These are phyloP conservation scores for Rhizoclosmatium globosum DNA, from an alignment of 192 early-diverging fungal species.

Conservation along the genomic window DNA sequence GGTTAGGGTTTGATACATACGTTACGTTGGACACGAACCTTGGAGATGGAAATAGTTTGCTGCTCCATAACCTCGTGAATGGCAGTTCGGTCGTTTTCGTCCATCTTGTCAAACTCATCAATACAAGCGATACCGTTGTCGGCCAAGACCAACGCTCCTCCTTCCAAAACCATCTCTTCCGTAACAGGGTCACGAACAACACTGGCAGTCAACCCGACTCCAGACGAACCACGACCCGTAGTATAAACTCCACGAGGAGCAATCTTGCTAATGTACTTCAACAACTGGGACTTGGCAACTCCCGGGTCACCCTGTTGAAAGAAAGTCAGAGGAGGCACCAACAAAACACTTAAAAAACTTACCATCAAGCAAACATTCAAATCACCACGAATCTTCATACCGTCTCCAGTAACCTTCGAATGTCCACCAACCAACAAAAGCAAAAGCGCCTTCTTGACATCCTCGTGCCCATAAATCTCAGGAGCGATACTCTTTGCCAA, in stretches of 20 bases:
- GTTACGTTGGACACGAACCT: constrained; percentile 48
- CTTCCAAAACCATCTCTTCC: constrained; percentile 96
- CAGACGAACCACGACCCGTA: constrained; percentile 93
- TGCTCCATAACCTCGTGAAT: constrained; percentile 99
- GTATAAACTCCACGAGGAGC: constrained; percentile 98
- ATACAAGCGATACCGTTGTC: constrained; percentile 99
- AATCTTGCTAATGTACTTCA: constrained; percentile 92
- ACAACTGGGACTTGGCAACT: constrained; percentile 96
- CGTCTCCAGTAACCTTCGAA: constrained; percentile 84
- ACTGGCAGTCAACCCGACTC: constrained; percentile 95
- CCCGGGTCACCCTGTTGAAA: constrained; percentile 85
- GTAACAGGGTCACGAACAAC: constrained; percentile 93
- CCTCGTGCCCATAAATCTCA: constrained; percentile 68
- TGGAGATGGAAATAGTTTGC: constrained; percentile 97
- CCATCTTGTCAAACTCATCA: constrained; percentile 99
- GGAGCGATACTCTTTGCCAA: constrained; percentile 90
- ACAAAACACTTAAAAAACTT: background rate
- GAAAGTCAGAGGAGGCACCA: background rate
- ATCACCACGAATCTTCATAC: constrained; percentile 97
- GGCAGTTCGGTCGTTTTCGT: constrained; percentile 93
- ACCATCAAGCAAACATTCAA: constrained; percentile 95
- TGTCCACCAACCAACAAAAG: constrained; percentile 89
- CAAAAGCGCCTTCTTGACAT: constrained; percentile 75
- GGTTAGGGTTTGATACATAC: background rate
- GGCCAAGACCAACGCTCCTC: constrained; percentile 95